A percentile compares a stretch with the other conserved stretches of the same genome.
Evolutionary conservation across 306 rosid genomes (phyloP).

Genomic region (Crotalaria pallida): DNA sequence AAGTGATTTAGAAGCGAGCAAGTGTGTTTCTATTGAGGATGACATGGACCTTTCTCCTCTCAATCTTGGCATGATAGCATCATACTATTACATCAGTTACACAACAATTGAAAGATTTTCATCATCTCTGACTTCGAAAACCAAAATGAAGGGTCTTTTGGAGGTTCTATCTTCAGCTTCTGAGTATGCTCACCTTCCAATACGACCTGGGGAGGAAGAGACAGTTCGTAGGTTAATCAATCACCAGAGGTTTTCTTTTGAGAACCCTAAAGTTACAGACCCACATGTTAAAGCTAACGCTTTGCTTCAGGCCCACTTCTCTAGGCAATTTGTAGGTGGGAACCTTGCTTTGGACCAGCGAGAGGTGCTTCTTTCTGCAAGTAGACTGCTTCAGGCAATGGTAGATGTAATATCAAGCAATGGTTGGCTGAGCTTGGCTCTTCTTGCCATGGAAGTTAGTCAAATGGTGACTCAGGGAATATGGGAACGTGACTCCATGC

Average conservation of each 20-base stretch:
- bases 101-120: conserved; percentile 90
- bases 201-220: conserved; percentile 95
- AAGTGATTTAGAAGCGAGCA: conserved; percentile 83
- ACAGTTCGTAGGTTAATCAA: conserved; percentile 68
- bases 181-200: conserved; percentile 80
- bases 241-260: conserved; percentile 89
- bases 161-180: conserved; percentile 83
- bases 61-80: conserved; percentile 89
- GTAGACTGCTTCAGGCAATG: conserved; percentile 83
- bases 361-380: conserved; percentile 81
- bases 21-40: conserved; percentile 69
- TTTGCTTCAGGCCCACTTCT: conserved; percentile 88
- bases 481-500: conserved; percentile 95
- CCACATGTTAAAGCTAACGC: conserved; percentile 88
- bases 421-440: conserved; percentile 85
- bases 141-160: conserved; percentile 90
- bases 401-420: conserved; percentile 91
- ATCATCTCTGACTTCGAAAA: conserved; percentile 66
- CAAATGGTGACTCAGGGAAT: conserved; percentile 95
- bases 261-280: conserved; percentile 69
- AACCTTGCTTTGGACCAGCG: conserved; percentile 80
- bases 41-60: conserved; percentile 79
- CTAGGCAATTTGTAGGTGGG: conserved; percentile 80
- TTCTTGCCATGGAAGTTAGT: conserved; percentile 90
- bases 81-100: conserved; percentile 81